These are phyloP conservation scores for Dactylellina parvicollis DNA, from an alignment of 2,329 filamentous ascomycete genomes.

Conservation along the genomic window DNA sequence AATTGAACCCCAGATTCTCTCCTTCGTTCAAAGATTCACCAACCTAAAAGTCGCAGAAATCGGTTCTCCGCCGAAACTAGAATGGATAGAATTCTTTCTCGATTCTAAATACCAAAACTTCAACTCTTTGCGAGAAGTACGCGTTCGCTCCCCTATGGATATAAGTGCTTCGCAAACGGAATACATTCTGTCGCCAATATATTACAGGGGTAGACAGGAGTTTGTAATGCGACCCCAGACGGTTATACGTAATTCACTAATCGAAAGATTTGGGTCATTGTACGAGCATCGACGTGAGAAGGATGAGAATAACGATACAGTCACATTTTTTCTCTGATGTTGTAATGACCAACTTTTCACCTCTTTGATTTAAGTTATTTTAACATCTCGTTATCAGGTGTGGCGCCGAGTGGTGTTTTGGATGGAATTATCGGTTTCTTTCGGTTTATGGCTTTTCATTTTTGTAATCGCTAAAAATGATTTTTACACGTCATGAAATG, in stretches of 20 bases:
- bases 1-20: not conserved
- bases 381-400: too few relatives aligned
- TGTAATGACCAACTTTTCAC: not conserved
- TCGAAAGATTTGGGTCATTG: not conserved
- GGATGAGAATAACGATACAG: not conserved
- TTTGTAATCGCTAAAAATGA: too few relatives aligned
- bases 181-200: conserved; percentile 7
- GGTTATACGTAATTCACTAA: not conserved
- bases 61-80: conserved; percentile 1
- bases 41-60: conserved; percentile 9
- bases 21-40: conserved; percentile 5
- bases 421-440: too few relatives aligned
- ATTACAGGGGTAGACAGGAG: conserved; percentile 2
- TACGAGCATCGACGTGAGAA: not conserved
- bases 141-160: conserved; percentile 1
- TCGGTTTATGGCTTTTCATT: too few relatives aligned
- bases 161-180: not conserved
- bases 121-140: not conserved
- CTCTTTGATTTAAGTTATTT: too few relatives aligned
- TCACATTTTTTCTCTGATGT: conserved; percentile 7
- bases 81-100: conserved; percentile 15
- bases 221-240: conserved; percentile 4
- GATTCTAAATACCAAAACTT: conserved; percentile 6
- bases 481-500: too few relatives aligned
- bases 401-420: too few relatives aligned